Base-by-base conservation (phyloP, 768 basidiomycete species). In the Mycena pura region DNA sequence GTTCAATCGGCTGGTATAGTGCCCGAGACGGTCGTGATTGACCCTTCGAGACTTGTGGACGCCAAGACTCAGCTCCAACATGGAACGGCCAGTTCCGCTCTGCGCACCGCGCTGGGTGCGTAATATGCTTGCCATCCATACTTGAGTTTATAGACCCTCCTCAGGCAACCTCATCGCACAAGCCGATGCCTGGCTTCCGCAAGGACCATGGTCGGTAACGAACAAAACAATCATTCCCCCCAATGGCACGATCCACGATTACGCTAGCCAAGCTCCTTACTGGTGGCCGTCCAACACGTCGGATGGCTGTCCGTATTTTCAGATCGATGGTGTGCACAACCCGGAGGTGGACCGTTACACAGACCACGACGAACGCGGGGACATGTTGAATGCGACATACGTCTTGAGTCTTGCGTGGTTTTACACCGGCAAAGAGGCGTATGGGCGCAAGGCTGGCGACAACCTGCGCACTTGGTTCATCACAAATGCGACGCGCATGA, bases 381-480 rank as follows among this genome's bases (percentile, higher is more conserved):
- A 76, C 19, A 62, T 68, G 56, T 78, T 81, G 67, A 77, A 78
- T 57, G 79, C 81, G 7, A 79, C 79, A 55, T 74, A 72, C 9
- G 72, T 75, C 21, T 64, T 74, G 62, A 60, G 74, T 14, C 65
- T 82, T 24, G 74, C 81, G 5, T 82, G 76, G 75, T 72, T 62
- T 36, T 63, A 78, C 54, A 76, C 74, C 28, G 74, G 76, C n/a
- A 58, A 71, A 40, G 62, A 67, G 21, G 52, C 55, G 28, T 81
- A 79, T 65, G 68, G 78, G 5, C 53, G 55, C 25, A 72, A 73
- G 52, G 74, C 72, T 21, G 74, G 69, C 4, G 57, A 64, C 5
- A 74, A 69, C 60, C 62, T 81, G 60, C 59, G 75, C 32, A 76
- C 80, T 8, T 81, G 78, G 77, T 82, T 82, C 70, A 39, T 80